Base-by-base conservation (phyloP, 176 grass and related monocot genomes). In the Musa itinerans region DNA sequence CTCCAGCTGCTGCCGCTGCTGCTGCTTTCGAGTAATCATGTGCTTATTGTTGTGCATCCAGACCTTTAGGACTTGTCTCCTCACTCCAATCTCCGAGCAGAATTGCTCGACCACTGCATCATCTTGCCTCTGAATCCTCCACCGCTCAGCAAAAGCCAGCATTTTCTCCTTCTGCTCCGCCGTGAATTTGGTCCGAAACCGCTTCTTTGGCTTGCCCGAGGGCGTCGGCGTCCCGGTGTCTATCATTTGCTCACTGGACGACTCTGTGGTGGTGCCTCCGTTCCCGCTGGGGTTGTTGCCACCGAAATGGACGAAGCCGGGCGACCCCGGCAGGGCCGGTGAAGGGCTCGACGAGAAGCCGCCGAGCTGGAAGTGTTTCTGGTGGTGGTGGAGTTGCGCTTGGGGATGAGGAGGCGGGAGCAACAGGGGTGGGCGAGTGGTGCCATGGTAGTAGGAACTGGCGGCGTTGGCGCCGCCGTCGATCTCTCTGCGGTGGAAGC, bases 31-130 rank as follows among this genome's bases (percentile, higher is more conserved):
- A 10, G 8, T 11, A 1, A 50, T 48, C 20, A 86, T 92, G 82
- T 92, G 84, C 72, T 96, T 92, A 72, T 96, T 96, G 84, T 92
- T 96, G 78, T 96, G 92, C 92, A 96, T 96, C 92, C 92, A 96
- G 49, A 96, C 92, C 84, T 96, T 96, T 19, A 96, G 84, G 52
- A 97, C 93, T 24, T 65, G 75, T 20, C 59, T 77, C 61, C 43
- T 50, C 9, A 77, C 75, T 24, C 75, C 75, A 13, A 77, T 14
- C 20, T 77, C 75, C 26, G 59, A 19, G 75, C 75, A 77, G 75
- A 77, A 65, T 65, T 77, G 75, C 12, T 77, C 43, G 54, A 77
- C 58, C n/a, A 26, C 15, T 1, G 75, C 75, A 19, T 53, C 61
- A 23, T 77, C 75, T 23, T 77, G 75, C 75, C 48, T 49, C 43